Base-by-base conservation (phyloP, 495 filamentous ascomycete species). In the Penicillium maclennaniae region DNA sequence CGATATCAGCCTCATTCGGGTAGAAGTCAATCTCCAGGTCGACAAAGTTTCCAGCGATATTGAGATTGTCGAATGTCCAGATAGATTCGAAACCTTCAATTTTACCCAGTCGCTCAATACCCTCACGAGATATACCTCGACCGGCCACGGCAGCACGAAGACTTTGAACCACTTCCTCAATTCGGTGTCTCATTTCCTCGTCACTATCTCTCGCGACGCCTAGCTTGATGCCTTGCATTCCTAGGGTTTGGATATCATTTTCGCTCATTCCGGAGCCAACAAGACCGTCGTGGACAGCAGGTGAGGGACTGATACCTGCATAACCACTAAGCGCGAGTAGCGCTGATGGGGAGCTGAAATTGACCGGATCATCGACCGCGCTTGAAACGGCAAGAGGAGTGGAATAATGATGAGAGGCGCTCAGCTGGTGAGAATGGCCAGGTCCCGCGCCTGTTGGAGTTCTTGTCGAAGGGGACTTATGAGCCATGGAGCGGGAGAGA, bases 31-130 rank as follows among this genome's bases (percentile, higher is more conserved):
- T 78, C 46, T 81, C 78, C 4, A 81, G 67, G 48, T 80, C 72
- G 21, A 81, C 72, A 20, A 74, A 76, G 45, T 78, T 83, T 4
- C 90, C 90, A 2, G 87, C 89, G 51, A 92, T 84, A 43, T 82
- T 82, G 55, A 93, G 70, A 21, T 78, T 83, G 51, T 83, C 73
- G 15, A 81, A 77, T 56, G 89, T 86, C 82, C 86, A 87, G 27
- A 89, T 71, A 43, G 78, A 83, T 48, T 93, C 89, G 27, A 97
- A 80, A 17, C 84, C 89, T 50, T 87, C 79, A 20, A 87, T 75
- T 57, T 81, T 78, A 6, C 84, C 87, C 31, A 95, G 59, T 39
- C 89, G 78, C 68, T 92, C 89, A 38, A 97, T 75, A 0, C 89
- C 89, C 40, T 91, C 86, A 46, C 91, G 83, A 45, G 89, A 88